Conservation (phyloP, 208 protist genomes). For the Acanthamoeba sp. region DNA sequence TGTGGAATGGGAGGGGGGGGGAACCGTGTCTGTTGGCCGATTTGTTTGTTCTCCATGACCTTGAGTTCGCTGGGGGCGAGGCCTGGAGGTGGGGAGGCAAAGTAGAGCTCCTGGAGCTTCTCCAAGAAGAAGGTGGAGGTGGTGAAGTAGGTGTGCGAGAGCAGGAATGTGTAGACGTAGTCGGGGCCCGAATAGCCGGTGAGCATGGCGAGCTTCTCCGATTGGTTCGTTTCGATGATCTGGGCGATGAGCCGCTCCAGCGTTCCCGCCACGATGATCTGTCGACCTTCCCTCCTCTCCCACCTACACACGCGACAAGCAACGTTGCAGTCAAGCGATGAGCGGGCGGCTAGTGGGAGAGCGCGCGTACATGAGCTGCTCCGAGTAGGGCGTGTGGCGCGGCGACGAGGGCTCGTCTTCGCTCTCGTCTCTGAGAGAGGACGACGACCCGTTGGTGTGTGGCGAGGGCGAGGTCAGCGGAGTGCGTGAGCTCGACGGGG, state of each 20-base stretch:
- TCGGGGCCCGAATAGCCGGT: background rate
- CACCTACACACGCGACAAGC: background rate
- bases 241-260: constrained; percentile 6
- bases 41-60: background rate
- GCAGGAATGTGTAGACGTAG: constrained; percentile 46
- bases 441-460: no score
- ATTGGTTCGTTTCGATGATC: constrained; percentile 2
- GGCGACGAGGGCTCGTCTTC: no score
- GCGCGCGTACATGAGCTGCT: no score
- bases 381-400: no score
- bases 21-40: background rate
- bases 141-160: constrained; percentile 66
- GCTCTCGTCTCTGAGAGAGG: no score
- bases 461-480: no score
- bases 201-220: background rate
- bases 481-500: no score
- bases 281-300: background rate
- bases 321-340: no score
- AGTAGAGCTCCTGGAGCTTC: constrained; percentile 48
- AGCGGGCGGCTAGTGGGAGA: no score
- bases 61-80: background rate
- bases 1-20: no score
- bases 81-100: background rate
- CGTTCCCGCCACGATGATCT: constrained; percentile 4
- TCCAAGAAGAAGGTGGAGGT: background rate